A percentile compares a stretch with the other conserved stretches of the same genome.
Evolutionary conservation across 1,284 basidiomycete species (phyloP).

Genomic region (Cutaneotrichosporon sp.): DNA sequence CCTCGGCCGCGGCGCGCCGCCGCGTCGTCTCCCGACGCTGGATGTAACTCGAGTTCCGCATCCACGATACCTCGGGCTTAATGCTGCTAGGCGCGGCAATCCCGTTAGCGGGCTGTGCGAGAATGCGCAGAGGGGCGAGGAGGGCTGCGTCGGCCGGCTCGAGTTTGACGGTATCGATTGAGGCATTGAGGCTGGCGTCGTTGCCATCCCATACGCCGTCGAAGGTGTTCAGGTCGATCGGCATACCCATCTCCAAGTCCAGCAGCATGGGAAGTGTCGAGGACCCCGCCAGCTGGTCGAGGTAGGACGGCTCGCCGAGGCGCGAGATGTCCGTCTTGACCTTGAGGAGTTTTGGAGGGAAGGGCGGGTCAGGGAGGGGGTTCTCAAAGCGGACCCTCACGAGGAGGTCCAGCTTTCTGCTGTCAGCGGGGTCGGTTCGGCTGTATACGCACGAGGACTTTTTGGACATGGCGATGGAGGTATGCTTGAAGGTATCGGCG

Average conservation of each 20-base stretch:
- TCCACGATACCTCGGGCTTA: conserved; percentile 68
- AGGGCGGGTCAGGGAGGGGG: conserved; percentile 86
- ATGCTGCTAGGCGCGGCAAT: conserved; percentile 1
- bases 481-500: too few relatives aligned
- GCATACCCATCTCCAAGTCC: conserved; percentile 91
- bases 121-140: conserved; percentile 29
- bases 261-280: conserved; percentile 85
- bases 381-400: conserved; percentile 88
- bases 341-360: conserved; percentile 85
- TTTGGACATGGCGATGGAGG: conserved; percentile 25
- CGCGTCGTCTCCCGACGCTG: conserved; percentile 51
- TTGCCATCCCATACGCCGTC: conserved; percentile 77
- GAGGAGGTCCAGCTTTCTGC: conserved; percentile 60
- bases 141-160: conserved; percentile 36
- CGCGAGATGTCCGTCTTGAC: conserved; percentile 75
- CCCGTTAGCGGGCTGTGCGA: conserved; percentile 6
- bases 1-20: conserved; percentile 19
- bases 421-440: not conserved
- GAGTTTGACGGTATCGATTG: conserved; percentile 57
- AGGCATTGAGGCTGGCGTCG: conserved; percentile 63
- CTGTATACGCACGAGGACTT: conserved; percentile 26
- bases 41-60: conserved; percentile 82
- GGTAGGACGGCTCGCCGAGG: conserved; percentile 76
- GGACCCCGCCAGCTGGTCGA: conserved; percentile 71
- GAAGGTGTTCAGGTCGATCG: conserved; percentile 75